Evolutionary conservation across 2,329 filamentous ascomycete species (phyloP), one percentile per base, ranked within the genome.

Genomic region (Verticillium nubilum): DNA sequence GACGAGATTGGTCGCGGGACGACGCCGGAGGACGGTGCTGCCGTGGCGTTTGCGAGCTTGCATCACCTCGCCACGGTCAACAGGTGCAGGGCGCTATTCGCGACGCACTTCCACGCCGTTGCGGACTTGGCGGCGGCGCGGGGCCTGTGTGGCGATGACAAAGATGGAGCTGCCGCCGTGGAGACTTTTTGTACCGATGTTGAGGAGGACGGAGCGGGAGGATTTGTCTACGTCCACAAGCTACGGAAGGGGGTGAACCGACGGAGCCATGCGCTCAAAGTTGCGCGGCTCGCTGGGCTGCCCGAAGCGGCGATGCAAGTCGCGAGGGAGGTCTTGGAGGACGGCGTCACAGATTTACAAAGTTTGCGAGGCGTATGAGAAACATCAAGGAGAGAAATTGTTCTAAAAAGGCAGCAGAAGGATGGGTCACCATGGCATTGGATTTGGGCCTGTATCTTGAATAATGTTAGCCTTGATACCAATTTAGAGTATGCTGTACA

Each of bases 1-100:
- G 95, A 99, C 72, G 95, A 99, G 78, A 91, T 99, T 37, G 95
- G 95, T 0, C 84, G 95, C 54, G 95, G 95, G 9, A 99, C 96
- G 0, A 97, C 95, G 23, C 92, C 94, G 0, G 89, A 94, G 68
- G 95, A 98, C 71, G 95, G 95, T 2, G 84, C 89, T 2, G 95
- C 95, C 1, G 89, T 99, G 1, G 92, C 92, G 0, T 98, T 90
- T 72, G 95, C 94, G 1, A 92, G 89, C 68, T 78, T 99, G 56
- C 85, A 94, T 69, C 92, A 98, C 72, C 78, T 99, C 17, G 88
- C 91, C 66, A 81, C 86, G 55, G 78, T 89, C 25, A 97, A 95
- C 70, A 80, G 81, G 69, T 92, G 90, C 70, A 85, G 95, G 15
- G 87, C 89, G 0, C 79, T 99, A 50, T 99, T 99, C 72, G 95